These are phyloP conservation scores for Farysia itapuensis DNA, from an alignment of 1,284 basidiomycete genomes.

Conservation along the genomic window DNA sequence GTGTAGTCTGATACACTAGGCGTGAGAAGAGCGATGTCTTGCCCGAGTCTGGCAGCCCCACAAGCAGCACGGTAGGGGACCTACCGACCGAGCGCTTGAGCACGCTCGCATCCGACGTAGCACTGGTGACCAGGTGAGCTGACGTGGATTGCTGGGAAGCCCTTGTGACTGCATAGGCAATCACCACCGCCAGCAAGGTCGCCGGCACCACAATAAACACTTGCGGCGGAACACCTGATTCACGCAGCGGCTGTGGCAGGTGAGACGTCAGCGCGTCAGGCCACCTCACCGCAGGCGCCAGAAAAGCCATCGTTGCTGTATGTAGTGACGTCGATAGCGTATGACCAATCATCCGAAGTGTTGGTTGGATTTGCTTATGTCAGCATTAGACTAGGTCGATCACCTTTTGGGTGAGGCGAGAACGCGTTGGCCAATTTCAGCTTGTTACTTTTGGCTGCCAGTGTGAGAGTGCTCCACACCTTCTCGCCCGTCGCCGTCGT, in stretches of 20 bases:
- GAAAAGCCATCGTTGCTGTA: slow-evolving; percentile 17
- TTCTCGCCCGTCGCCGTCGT: too few species aligned
- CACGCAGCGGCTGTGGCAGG: slow-evolving; percentile 23
- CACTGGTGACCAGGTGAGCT: slow-evolving; percentile 3
- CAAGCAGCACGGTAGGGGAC: slow-evolving; percentile 39
- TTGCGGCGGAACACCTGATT: slow-evolving; percentile 20
- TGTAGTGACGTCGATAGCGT: too few species aligned
- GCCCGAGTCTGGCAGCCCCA: slow-evolving; percentile 45
- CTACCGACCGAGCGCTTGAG: slow-evolving; percentile 14
- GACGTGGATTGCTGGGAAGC: slow-evolving; percentile 8
- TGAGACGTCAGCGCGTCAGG: slow-evolving; percentile 29
- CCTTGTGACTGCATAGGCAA: slow-evolving; percentile 34
- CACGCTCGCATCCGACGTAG: slow-evolving; percentile 1
- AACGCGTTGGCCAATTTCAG: too few species aligned
- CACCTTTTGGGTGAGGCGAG: too few species aligned
- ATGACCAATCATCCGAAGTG: too few species aligned
- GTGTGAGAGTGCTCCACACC: too few species aligned
- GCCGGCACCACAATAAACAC: slow-evolving; percentile 38
- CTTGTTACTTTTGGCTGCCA: too few species aligned
- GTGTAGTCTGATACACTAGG: slow-evolving; percentile 43
- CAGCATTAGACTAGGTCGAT: too few species aligned
- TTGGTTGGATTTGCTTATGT: too few species aligned
- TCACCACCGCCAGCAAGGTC: slow-evolving; percentile 29
- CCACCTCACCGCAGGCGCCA: slow-evolving; percentile 37
- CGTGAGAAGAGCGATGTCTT: slow-evolving; percentile 52